Conservation (phyloP, 768 basidiomycete species). For the Leccinum subgranulosum region DNA sequence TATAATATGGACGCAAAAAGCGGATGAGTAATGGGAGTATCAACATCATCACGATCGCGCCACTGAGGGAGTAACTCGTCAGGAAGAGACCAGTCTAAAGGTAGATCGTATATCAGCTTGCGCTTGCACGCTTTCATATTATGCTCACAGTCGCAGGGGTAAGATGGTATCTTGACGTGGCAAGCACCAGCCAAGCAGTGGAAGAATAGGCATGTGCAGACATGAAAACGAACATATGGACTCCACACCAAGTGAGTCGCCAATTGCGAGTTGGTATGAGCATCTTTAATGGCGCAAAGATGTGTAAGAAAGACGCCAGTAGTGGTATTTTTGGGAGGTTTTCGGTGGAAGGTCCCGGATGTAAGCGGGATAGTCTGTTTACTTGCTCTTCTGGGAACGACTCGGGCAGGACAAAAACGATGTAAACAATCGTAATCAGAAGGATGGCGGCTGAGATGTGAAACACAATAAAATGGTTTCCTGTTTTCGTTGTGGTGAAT, state of each 20-base stretch:
- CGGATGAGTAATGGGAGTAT: conserved; percentile 23
- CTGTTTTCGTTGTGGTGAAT: conserved; percentile 24
- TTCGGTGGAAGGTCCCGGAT: not conserved
- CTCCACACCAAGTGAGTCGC: conserved; percentile 29
- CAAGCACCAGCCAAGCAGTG: conserved; percentile 21
- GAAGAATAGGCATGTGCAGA: conserved; percentile 12
- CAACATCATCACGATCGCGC: conserved; percentile 16
- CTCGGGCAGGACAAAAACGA: conserved; percentile 26
- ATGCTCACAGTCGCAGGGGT: conserved; percentile 25
- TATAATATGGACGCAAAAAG: conserved; percentile 25
- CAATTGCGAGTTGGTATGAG: conserved; percentile 26
- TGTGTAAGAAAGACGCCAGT: not conserved
- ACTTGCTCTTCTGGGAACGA: conserved; percentile 27
- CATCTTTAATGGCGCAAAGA: conserved; percentile 25
- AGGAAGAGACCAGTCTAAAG: conserved; percentile 30
- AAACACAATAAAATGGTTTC: conserved; percentile 22
- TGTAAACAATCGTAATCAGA: conserved; percentile 18
- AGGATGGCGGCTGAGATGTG: conserved; percentile 15
- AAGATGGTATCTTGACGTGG: conserved; percentile 25
- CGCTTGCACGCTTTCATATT: not conserved
- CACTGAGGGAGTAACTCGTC: conserved; percentile 14
- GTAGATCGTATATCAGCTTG: not conserved
- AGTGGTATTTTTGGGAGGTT: not conserved
- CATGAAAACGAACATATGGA: conserved; percentile 23
- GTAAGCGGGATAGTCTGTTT: conserved; percentile 10